phyloP scores from a whole-genome alignment of 1,139 yeast genomes.

The Pichia terricola region DNA sequence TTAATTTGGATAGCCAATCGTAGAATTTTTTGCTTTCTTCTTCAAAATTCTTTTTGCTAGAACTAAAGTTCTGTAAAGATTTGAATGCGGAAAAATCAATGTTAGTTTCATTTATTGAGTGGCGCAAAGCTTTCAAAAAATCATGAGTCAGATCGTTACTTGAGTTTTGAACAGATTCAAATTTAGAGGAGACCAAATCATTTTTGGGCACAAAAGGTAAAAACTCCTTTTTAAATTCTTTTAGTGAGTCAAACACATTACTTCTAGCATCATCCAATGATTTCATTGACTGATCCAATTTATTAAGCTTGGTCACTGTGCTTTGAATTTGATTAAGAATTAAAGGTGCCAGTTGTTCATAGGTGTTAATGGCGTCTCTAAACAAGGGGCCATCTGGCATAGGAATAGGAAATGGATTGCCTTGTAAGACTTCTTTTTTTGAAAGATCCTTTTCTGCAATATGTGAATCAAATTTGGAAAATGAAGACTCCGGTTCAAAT shows the following conservation, averaged over 20 bases:
- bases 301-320: constrained; percentile 15
- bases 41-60: constrained; percentile 41
- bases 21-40: constrained; percentile 67
- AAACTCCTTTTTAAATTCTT: constrained; percentile 26
- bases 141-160: background rate
- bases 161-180: constrained; percentile 1
- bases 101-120: constrained; percentile 5
- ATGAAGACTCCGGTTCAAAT: background rate
- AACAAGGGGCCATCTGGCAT: constrained; percentile 72
- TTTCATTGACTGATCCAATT: constrained; percentile 13
- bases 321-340: constrained; percentile 38
- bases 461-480: background rate
- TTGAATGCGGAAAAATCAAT: constrained; percentile 3
- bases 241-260: constrained; percentile 22
- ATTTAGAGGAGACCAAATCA: constrained; percentile 5
- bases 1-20: constrained; percentile 60
- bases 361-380: constrained; percentile 42
- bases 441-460: too few relatives aligned
- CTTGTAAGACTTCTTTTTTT: background rate
- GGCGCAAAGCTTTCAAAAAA: constrained; percentile 3
- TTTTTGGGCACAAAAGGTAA: constrained; percentile 1
- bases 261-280: constrained; percentile 12
- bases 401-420: constrained; percentile 24
- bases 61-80: constrained; percentile 7
- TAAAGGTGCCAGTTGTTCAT: constrained; percentile 35